A percentile compares a stretch with the other conserved stretches of the same genome.
Evolutionary conservation across 129 eudicot genomes (phyloP).

Genomic region (Tanacetum coccineum): DNA sequence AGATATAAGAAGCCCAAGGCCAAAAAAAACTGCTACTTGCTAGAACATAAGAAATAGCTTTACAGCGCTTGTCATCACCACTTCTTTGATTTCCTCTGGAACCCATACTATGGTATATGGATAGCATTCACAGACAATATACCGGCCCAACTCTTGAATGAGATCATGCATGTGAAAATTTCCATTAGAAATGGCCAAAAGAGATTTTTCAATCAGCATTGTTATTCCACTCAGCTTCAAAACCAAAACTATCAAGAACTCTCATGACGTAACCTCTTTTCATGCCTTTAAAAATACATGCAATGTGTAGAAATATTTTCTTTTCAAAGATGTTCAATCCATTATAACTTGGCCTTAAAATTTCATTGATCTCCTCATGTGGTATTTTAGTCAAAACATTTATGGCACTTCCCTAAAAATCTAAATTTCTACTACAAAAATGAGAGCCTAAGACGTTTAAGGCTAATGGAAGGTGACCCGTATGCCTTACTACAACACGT

Average conservation of each 20-base stretch:
- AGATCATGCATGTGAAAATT: not conserved
- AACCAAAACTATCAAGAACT: not conserved
- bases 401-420: not conserved
- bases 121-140: not conserved
- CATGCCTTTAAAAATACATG: not conserved
- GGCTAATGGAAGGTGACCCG: not conserved
- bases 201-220: not conserved
- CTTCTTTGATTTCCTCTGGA: not conserved
- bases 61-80: not conserved
- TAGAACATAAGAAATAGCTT: not conserved
- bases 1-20: not conserved
- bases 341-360: not conserved
- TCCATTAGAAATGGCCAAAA: not conserved
- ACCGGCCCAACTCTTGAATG: not conserved
- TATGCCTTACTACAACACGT: not conserved
- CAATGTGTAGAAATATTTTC: not conserved
- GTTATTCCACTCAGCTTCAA: not conserved
- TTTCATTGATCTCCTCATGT: not conserved
- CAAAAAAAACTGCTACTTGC: not conserved
- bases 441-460: slow-evolving; percentile 1
- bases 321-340: not conserved
- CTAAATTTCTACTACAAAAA: not conserved
- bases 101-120: not conserved
- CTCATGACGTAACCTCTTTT: not conserved
- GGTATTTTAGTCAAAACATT: not conserved